Conservation (phyloP, 2,329 filamentous ascomycete species). For the Alternaria arbusti region DNA sequence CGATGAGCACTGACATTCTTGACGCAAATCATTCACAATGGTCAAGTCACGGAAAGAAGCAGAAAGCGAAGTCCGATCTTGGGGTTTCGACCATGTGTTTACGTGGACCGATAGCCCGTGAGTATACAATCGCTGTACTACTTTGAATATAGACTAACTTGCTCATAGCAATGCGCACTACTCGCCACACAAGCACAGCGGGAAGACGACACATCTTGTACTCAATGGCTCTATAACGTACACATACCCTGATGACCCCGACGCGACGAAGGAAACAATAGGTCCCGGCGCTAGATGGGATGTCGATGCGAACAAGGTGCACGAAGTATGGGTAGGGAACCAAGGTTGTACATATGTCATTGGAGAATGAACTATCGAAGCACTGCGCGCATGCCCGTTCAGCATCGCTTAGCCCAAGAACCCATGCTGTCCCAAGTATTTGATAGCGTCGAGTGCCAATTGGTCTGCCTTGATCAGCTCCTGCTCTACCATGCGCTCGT, state of each 20-base stretch:
- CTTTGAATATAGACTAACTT: neutral
- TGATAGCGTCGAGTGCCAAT: conserved; percentile 54
- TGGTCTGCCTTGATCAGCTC: conserved; percentile 52
- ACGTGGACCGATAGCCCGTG: conserved; percentile 76
- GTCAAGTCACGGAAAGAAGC: conserved; percentile 54
- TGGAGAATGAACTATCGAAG: conserved; percentile 53
- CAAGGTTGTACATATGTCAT: conserved; percentile 73
- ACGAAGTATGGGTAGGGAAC: conserved; percentile 73
- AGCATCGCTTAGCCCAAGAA: conserved; percentile 46
- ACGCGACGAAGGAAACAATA: conserved; percentile 64
- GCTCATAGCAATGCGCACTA: conserved; percentile 68
- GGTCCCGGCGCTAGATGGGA: conserved; percentile 68
- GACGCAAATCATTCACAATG: conserved; percentile 23
- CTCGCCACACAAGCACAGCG: conserved; percentile 68
- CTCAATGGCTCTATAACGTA: conserved; percentile 70
- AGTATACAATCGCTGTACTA: conserved; percentile 38
- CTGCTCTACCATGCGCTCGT: conserved; percentile 51
- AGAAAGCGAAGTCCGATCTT: conserved; percentile 69
- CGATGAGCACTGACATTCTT: neutral
- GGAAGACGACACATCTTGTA: conserved; percentile 73
- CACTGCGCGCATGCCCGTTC: neutral
- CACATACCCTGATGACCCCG: conserved; percentile 66
- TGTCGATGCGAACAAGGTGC: conserved; percentile 67
- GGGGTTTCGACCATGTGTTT: conserved; percentile 73
- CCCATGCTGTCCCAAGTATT: conserved; percentile 52